Percentiles rank a stretch among this genome's conserved stretches.
Evolutionary conservation across 495 filamentous ascomycete genomes (phyloP).

Genomic region (Corynascus novoguineensis): DNA sequence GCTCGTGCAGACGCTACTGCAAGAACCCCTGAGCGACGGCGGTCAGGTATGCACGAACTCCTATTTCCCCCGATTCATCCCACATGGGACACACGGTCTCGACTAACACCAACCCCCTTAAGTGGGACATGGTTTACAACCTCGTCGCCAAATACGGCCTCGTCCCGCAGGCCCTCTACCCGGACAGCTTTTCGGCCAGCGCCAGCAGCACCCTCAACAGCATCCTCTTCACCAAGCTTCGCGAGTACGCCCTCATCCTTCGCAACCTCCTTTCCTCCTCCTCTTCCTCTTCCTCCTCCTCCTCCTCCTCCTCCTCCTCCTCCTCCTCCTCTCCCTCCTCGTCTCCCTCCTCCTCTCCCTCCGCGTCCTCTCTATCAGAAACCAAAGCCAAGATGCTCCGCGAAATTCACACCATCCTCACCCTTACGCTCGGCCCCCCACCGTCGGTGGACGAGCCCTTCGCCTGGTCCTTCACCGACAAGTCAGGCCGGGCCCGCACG

Average conservation of each 20-base stretch:
- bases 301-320: neutral
- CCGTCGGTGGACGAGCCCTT: conserved; percentile 58
- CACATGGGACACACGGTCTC: neutral
- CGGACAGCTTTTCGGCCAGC: conserved; percentile 71
- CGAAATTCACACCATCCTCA: conserved; percentile 72
- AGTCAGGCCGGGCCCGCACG: conserved; percentile 53
- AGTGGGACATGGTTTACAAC: conserved; percentile 87
- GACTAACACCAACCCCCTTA: neutral
- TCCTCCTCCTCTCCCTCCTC: neutral
- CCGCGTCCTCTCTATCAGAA: too few relatives aligned
- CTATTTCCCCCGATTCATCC: neutral
- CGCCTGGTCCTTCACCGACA: conserved; percentile 69
- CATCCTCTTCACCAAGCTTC: conserved; percentile 78
- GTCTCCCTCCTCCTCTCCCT: neutral
- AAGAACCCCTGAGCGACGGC: conserved; percentile 67
- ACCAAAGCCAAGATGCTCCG: conserved; percentile 67
- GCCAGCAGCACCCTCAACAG: conserved; percentile 62
- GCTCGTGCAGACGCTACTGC: conserved; percentile 60
- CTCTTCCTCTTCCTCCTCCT: neutral
- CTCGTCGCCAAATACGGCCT: conserved; percentile 80
- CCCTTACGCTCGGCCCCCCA: conserved; percentile 70
- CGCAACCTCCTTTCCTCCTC: conserved; percentile 38
- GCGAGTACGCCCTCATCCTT: conserved; percentile 68
- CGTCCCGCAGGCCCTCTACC: conserved; percentile 72
- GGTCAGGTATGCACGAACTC: conserved; percentile 47